phyloP scores from a whole-genome alignment of 345 rosid genomes.

The Populus deltoides region DNA sequence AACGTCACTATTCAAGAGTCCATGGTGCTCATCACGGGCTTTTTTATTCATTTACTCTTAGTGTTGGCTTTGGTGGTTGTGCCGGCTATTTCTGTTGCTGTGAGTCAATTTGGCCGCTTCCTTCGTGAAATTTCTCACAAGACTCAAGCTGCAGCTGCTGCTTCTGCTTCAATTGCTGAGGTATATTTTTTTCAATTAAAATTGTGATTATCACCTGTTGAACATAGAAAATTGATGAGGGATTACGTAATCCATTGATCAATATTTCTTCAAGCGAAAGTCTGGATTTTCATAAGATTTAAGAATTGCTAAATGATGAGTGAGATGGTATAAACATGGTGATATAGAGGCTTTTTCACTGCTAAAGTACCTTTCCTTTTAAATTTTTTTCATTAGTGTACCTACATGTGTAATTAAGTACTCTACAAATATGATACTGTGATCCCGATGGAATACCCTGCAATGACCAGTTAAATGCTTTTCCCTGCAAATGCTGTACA shows the following conservation, averaged over 20 bases:
- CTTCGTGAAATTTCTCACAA: conserved; percentile 87
- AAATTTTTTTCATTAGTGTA: not conserved
- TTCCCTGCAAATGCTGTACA: not conserved
- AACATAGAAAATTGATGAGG: not conserved
- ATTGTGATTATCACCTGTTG: not conserved
- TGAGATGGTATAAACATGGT: not conserved
- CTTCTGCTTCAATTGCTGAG: conserved; percentile 95
- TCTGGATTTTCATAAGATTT: not conserved
- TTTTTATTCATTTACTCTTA: conserved; percentile 18
- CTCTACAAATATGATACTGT: not conserved
- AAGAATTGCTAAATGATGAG: not conserved
- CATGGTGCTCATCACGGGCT: not conserved
- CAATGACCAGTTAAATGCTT: not conserved
- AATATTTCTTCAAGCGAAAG: not conserved
- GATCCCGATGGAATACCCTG: not conserved
- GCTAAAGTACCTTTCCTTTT: not conserved
- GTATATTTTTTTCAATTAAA: conserved; percentile 29
- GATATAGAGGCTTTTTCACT: not conserved
- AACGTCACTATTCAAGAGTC: not conserved
- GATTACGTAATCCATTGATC: not conserved
- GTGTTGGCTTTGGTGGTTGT: conserved; percentile 87
- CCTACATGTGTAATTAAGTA: conserved; percentile 15
- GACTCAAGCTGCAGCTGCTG: conserved; percentile 98
- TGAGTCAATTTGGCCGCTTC: conserved; percentile 66
- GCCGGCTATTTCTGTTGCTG: conserved; percentile 73